Conservation (phyloP, 371 early-diverging fungal species). For the Mortierella polycephala region DNA sequence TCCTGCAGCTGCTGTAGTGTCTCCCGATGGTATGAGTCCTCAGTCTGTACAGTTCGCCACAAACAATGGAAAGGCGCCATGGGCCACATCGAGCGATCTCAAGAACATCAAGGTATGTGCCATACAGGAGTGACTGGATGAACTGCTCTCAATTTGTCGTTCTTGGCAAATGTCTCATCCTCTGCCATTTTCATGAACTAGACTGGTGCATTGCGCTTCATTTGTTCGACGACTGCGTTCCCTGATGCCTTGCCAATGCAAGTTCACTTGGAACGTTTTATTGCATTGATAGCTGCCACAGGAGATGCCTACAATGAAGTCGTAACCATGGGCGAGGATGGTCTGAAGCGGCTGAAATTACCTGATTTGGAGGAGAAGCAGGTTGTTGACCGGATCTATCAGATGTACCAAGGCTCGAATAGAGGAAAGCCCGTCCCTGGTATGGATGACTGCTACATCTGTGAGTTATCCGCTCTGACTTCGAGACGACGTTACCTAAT, state of each 20-base stretch:
- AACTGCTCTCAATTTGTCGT: too few species aligned
- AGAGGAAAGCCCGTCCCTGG: conserved; percentile 29
- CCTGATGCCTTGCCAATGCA: conserved; percentile 56
- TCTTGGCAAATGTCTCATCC: neutral
- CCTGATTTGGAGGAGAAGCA: conserved; percentile 70
- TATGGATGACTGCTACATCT: conserved; percentile 2
- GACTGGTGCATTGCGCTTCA: conserved; percentile 60
- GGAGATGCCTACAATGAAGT: conserved; percentile 78
- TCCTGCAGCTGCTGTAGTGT: neutral
- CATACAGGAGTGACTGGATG: too few species aligned
- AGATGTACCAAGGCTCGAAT: conserved; percentile 63
- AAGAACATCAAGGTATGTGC: conserved; percentile 47
- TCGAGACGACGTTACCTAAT: too few species aligned
- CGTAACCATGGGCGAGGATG: conserved; percentile 77
- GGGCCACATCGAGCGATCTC: conserved; percentile 58
- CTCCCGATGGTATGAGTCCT: conserved; percentile 69
- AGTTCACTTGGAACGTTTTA: conserved; percentile 63
- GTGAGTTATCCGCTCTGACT: too few species aligned
- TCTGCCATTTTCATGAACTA: conserved; percentile 16
- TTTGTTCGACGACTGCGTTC: conserved; percentile 59
- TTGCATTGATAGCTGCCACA: conserved; percentile 70
- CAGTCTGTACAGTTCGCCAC: conserved; percentile 67
- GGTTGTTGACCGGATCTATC: conserved; percentile 70
- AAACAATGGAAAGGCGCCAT: conserved; percentile 72
- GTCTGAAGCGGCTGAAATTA: conserved; percentile 63